Conservation (phyloP, 2,329 filamentous ascomycete genomes). For the Monilinia aucupariae region DNA sequence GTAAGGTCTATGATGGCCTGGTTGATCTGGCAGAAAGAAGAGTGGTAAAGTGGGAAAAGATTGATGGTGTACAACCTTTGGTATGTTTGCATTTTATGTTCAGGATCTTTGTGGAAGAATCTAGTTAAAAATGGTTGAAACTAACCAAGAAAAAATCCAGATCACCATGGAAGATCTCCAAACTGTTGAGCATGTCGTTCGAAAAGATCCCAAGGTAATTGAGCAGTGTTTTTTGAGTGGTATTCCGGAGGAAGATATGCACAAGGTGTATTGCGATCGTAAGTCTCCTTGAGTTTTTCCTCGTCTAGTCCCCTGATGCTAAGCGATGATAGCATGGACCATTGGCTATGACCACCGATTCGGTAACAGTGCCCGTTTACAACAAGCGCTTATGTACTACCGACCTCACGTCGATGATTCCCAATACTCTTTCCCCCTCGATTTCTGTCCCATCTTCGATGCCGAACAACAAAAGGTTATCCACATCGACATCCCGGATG, state of each 20-base stretch:
- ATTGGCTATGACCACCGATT: slow-evolving; percentile 92
- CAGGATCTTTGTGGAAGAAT: background rate
- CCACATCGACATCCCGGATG: slow-evolving; percentile 60
- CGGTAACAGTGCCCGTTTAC: slow-evolving; percentile 69
- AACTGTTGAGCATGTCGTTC: slow-evolving; percentile 68
- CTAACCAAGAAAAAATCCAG: slow-evolving; percentile 37
- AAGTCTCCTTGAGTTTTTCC: slow-evolving; percentile 36
- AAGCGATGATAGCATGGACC: slow-evolving; percentile 64
- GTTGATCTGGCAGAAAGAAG: slow-evolving; percentile 64
- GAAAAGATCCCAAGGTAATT: slow-evolving; percentile 78
- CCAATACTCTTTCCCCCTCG: slow-evolving; percentile 86
- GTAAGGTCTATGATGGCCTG: slow-evolving; percentile 76
- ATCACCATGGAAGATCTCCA: slow-evolving; percentile 90
- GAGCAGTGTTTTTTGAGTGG: slow-evolving; percentile 83
- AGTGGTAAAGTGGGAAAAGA: slow-evolving; percentile 68
- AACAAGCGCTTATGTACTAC: slow-evolving; percentile 96
- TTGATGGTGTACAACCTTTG: slow-evolving; percentile 75
- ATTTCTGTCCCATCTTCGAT: slow-evolving; percentile 92
- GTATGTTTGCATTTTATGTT: slow-evolving; percentile 40
- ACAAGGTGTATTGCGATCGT: slow-evolving; percentile 93
- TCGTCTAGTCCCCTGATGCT: slow-evolving; percentile 15
- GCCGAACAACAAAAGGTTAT: slow-evolving; percentile 63
- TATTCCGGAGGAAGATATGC: slow-evolving; percentile 76
- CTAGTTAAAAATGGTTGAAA: background rate
- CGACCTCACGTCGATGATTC: slow-evolving; percentile 77